Conservation (phyloP, 2,329 filamentous ascomycete species). For the Macroventuria anomochaeta region DNA sequence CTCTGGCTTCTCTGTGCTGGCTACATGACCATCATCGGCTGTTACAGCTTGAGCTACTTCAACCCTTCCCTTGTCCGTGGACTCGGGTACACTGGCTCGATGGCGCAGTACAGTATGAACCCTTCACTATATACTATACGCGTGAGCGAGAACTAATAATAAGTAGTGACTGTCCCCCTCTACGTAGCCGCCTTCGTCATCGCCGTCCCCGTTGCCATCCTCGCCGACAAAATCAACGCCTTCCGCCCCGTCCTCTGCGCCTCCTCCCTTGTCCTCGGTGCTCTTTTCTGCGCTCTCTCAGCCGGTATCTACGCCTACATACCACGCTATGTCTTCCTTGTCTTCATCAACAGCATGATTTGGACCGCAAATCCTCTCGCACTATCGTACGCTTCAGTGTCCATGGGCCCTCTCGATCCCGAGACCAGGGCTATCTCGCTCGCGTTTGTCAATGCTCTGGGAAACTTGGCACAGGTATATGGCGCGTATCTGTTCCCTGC, state of each 20-base stretch:
- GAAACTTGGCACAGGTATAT: slow-evolving; percentile 33
- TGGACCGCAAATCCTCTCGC: slow-evolving; percentile 36
- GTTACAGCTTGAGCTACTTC: slow-evolving; percentile 34
- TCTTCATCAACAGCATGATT: slow-evolving; percentile 34
- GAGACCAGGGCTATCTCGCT: slow-evolving; percentile 33
- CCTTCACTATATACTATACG: neutral
- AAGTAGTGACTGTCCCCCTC: slow-evolving; percentile 31
- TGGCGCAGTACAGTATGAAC: slow-evolving; percentile 26
- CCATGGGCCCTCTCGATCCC: slow-evolving; percentile 29
- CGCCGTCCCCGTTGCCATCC: slow-evolving; percentile 30
- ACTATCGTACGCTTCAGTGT: slow-evolving; percentile 28
- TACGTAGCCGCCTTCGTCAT: slow-evolving; percentile 33
- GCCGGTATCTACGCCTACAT: slow-evolving; percentile 34
- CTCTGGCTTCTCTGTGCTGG: slow-evolving; percentile 31
- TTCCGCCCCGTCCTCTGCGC: slow-evolving; percentile 27
- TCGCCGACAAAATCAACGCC: slow-evolving; percentile 25
- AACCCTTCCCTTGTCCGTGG: slow-evolving; percentile 30
- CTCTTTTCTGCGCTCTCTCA: slow-evolving; percentile 32
- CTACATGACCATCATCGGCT: slow-evolving; percentile 39
- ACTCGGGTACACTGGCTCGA: slow-evolving; percentile 28
- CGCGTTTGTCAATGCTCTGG: slow-evolving; percentile 32
- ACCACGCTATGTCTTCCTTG: slow-evolving; percentile 34
- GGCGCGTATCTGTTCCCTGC: slow-evolving; percentile 30
- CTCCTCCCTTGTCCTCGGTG: slow-evolving; percentile 21
- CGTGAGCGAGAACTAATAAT: neutral